Evolutionary conservation across 2,329 filamentous ascomycete genomes (phyloP).

Genomic region (Coniochaeta pulveracea): DNA sequence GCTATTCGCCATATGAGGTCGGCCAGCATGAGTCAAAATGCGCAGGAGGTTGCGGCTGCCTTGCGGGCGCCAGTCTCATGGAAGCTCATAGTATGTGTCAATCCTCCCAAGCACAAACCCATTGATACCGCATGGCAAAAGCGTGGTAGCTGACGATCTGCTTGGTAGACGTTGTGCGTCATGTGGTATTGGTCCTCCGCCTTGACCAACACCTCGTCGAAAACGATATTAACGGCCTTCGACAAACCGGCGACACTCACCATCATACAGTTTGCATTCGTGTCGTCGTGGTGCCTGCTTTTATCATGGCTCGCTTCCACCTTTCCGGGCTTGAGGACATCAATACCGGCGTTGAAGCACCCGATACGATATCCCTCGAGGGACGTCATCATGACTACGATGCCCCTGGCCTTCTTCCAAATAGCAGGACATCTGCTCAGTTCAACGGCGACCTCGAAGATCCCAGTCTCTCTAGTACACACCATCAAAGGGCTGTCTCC

Average conservation of each 20-base stretch:
- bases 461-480: slow-evolving; percentile 92
- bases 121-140: slow-evolving; percentile 9
- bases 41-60: slow-evolving; percentile 84
- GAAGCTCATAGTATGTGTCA: slow-evolving; percentile 64
- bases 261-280: slow-evolving; percentile 85
- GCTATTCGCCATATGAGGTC: slow-evolving; percentile 75
- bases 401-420: slow-evolving; percentile 89
- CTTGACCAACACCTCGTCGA: slow-evolving; percentile 93
- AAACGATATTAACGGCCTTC: slow-evolving; percentile 88
- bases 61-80: slow-evolving; percentile 83
- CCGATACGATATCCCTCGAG: slow-evolving; percentile 71
- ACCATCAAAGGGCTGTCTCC: slow-evolving; percentile 97
- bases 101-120: slow-evolving; percentile 7
- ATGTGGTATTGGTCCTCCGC: slow-evolving; percentile 95
- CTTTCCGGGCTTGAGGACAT: slow-evolving; percentile 59
- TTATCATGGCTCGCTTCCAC: slow-evolving; percentile 64
- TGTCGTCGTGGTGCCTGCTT: slow-evolving; percentile 76
- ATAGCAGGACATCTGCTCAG: slow-evolving; percentile 88
- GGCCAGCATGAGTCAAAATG: slow-evolving; percentile 83
- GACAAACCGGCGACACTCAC: slow-evolving; percentile 87
- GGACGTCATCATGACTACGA: slow-evolving; percentile 74
- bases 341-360: slow-evolving; percentile 69
- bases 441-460: slow-evolving; percentile 86
- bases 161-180: slow-evolving; percentile 62
- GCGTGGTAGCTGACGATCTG: slow-evolving; percentile 13